These are phyloP conservation scores for Byssothecium circinans DNA, from an alignment of 2,329 filamentous ascomycete species.

Conservation along the genomic window DNA sequence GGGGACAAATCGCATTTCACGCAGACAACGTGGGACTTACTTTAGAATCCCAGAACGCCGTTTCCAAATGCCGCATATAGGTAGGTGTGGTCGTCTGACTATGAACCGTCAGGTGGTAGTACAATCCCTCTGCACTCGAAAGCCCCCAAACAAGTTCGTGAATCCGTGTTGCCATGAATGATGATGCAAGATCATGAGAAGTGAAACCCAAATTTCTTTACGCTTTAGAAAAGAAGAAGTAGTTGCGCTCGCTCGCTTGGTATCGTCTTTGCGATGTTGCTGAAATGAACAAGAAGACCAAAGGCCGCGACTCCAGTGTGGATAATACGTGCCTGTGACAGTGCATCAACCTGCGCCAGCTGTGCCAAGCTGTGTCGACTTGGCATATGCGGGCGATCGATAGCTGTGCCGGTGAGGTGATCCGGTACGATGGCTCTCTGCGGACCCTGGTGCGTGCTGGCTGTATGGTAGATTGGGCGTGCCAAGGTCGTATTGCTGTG, in stretches of 20 bases:
- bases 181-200: constrained; percentile 11
- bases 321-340: constrained; percentile 2
- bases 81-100: background rate
- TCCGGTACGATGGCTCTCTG: constrained; percentile 39
- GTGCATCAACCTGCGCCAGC: constrained; percentile 38
- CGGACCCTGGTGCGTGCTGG: constrained; percentile 35
- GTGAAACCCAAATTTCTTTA: constrained; percentile 10
- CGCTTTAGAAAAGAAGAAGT: constrained; percentile 7
- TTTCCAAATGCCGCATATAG: constrained; percentile 25
- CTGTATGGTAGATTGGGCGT: constrained; percentile 39
- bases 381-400: constrained; percentile 40
- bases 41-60: constrained; percentile 23
- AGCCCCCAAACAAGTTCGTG: constrained; percentile 13
- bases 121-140: background rate
- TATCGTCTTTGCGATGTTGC: constrained; percentile 17
- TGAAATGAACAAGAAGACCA: constrained; percentile 15
- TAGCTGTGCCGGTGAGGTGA: constrained; percentile 45
- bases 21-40: constrained; percentile 3
- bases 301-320: constrained; percentile 31
- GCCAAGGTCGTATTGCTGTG: constrained; percentile 33
- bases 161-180: constrained; percentile 12
- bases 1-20: constrained; percentile 12
- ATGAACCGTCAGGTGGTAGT: background rate
- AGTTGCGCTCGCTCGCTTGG: constrained; percentile 17
- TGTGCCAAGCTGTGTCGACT: constrained; percentile 40